A percentile compares a stretch with the other conserved stretches of the same genome.
Evolutionary conservation across 176 grass and related monocot genomes (phyloP).

Genomic region (Musa acuminata): DNA sequence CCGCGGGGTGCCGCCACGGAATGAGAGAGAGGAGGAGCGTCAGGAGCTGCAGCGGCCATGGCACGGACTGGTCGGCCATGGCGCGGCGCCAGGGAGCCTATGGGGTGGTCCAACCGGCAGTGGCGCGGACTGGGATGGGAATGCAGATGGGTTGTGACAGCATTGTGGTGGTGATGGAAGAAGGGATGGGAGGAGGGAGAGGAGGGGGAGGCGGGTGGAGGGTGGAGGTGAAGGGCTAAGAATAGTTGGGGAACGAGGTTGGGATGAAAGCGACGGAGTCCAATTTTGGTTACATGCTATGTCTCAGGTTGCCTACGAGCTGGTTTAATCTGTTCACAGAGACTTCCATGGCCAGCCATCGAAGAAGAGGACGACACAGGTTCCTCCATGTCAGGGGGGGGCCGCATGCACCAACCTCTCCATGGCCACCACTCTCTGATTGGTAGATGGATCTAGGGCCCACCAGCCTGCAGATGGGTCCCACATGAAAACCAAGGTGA

Average conservation of each 20-base stretch:
- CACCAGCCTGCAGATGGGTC: too few species aligned
- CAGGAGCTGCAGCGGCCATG: constrained; percentile 24
- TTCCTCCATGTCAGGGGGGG: too few species aligned
- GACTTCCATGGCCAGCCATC: too few species aligned
- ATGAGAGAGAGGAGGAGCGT: constrained; percentile 20
- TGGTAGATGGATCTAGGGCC: too few species aligned
- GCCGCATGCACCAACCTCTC: too few species aligned
- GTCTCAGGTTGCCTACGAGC: too few species aligned
- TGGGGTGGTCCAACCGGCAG: constrained; percentile 3
- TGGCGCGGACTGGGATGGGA: neutral
- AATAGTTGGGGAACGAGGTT: constrained; percentile 59
- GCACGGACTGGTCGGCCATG: constrained; percentile 46
- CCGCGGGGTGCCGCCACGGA: neutral
- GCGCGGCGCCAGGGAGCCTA: neutral
- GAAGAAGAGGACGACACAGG: too few species aligned
- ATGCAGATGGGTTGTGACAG: neutral
- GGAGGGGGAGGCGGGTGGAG: constrained; percentile 4
- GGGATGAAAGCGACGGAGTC: too few species aligned
- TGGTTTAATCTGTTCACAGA: too few species aligned
- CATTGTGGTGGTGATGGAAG: neutral
- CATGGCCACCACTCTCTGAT: too few species aligned
- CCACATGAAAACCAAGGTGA: too few species aligned
- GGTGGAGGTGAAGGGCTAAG: constrained; percentile 31
- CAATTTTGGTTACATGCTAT: too few species aligned
- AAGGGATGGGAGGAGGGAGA: constrained; percentile 23